These are phyloP conservation scores for Verticillium isaacii DNA, from an alignment of 2,329 filamentous ascomycete genomes.

Conservation along the genomic window DNA sequence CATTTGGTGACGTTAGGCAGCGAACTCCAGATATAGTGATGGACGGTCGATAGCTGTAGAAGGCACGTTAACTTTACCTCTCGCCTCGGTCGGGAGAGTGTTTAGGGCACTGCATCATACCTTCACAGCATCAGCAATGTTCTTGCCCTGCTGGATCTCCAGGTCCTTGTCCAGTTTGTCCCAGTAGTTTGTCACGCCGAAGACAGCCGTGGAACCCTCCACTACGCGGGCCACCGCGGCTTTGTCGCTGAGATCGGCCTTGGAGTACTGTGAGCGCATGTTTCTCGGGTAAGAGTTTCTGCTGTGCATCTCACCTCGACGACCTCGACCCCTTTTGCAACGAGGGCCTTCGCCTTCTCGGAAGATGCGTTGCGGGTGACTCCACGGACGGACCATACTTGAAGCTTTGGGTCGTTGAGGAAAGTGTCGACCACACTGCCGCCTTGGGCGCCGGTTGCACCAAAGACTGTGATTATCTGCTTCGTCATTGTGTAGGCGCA, in stretches of 20 bases:
- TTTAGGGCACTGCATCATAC: conserved; percentile 15
- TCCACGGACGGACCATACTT: conserved; percentile 46
- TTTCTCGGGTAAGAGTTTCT: neutral
- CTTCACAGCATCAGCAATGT: conserved; percentile 40
- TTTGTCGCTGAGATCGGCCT: conserved; percentile 46
- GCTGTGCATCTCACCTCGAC: conserved; percentile 27
- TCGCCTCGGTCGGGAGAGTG: too few species aligned
- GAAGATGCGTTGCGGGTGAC: conserved; percentile 46
- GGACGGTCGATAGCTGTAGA: conserved; percentile 23
- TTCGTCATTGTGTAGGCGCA: conserved; percentile 6
- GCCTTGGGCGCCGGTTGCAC: conserved; percentile 57
- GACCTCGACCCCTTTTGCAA: conserved; percentile 42
- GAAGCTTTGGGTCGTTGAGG: conserved; percentile 31
- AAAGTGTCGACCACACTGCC: conserved; percentile 45
- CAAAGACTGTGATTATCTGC: conserved; percentile 51
- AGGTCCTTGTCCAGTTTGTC: conserved; percentile 25
- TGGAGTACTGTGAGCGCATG: neutral
- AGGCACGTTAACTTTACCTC: too few species aligned
- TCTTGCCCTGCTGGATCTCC: conserved; percentile 37
- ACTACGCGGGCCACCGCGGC: conserved; percentile 34
- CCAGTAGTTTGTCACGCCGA: conserved; percentile 34
- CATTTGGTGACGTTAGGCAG: conserved; percentile 32
- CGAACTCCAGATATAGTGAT: conserved; percentile 43
- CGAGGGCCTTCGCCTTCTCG: conserved; percentile 37
- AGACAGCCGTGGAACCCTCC: conserved; percentile 36